Base-by-base conservation (phyloP, 176 grass and related monocot species). In the Alloteropsis semialata region DNA sequence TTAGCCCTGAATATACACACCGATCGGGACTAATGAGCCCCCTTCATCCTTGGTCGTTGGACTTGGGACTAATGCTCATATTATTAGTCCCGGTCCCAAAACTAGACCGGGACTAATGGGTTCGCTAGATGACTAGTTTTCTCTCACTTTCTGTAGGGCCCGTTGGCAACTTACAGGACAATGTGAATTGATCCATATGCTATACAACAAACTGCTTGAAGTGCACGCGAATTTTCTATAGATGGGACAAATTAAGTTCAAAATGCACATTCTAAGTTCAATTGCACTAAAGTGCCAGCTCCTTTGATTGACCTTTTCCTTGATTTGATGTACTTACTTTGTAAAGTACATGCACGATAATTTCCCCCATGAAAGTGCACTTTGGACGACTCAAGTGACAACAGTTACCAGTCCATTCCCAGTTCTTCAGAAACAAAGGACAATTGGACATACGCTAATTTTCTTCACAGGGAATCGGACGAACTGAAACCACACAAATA, bases 351-450 rank as follows among this genome's bases (percentile, higher is more conserved):
- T 69, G 66, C 66, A 70, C 13, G 22, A 44, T 43, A 27, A 27
- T 27, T 70, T 70, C 25, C 14, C n/a, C 14, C n/a, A 71, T 17
- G 68, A 71, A 71, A 71, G 68, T 71, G 68, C 42, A 29, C 68
- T 69, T 16, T 43, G 38, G 65, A 69, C 38, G n/a, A n/a, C n/a
- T n/a, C n/a, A n/a, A n/a, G n/a, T n/a, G n/a, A n/a, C n/a, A n/a
- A n/a, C 46, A 66, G 18, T 39, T 39, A 6, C 33, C 16, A 3
- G 10, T 5, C 19, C 10, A n/a, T 39, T 67, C 34, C 1, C 36
- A 67, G 10, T 41, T 41, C 51, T 54, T 54, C 6, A 53, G 0
- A 21, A 8, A n/a, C 27, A 61, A 61, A 10, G 6, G 25, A 16
- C 13, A 61, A 30, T 15, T 28, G n/a, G n/a, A n/a, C n/a, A n/a